Percentiles rank a stretch among this genome's conserved stretches.
phyloP scores from a whole-genome alignment of 2,329 filamentous ascomycete genomes.

The Aspergillus ibericus region DNA sequence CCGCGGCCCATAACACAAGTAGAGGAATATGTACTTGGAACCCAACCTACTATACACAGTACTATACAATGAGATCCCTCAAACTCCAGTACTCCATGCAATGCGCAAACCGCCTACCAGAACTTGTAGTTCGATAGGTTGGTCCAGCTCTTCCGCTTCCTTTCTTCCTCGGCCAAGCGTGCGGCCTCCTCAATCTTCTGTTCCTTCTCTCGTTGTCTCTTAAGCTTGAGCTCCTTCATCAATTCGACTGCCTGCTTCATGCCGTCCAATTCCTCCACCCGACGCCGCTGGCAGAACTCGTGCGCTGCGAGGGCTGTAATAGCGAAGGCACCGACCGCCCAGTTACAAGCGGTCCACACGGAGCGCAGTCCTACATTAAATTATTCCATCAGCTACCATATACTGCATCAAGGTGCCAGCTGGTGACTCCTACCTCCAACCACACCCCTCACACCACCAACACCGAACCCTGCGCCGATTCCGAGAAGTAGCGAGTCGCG shows the following conservation, averaged over 20 bases:
- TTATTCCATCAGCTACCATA: neutral
- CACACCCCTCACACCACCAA: constrained; percentile 73
- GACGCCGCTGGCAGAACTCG: constrained; percentile 78
- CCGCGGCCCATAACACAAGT: constrained; percentile 14
- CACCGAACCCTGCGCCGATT: constrained; percentile 73
- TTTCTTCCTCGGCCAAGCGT: constrained; percentile 41
- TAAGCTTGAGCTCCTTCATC: constrained; percentile 69
- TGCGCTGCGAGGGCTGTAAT: constrained; percentile 70
- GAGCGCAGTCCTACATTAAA: constrained; percentile 47
- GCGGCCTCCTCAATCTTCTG: constrained; percentile 39
- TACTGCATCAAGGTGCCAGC: neutral
- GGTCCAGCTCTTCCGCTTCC: constrained; percentile 44
- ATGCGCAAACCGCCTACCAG: constrained; percentile 38
- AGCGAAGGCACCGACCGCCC: constrained; percentile 78
- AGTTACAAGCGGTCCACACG: constrained; percentile 71
- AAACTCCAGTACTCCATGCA: constrained; percentile 36
- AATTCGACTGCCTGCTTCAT: constrained; percentile 86
- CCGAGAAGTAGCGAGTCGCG: constrained; percentile 79
- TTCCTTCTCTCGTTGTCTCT: constrained; percentile 57
- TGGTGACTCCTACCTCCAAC: constrained; percentile 62
- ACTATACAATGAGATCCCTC: constrained; percentile 24
- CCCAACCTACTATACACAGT: constrained; percentile 23
- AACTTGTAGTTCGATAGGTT: constrained; percentile 49
- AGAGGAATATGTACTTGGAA: constrained; percentile 24
- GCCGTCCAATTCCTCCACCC: constrained; percentile 72